phyloP scores from a whole-genome alignment of 345 rosid species.

The Mercurialis annua region DNA sequence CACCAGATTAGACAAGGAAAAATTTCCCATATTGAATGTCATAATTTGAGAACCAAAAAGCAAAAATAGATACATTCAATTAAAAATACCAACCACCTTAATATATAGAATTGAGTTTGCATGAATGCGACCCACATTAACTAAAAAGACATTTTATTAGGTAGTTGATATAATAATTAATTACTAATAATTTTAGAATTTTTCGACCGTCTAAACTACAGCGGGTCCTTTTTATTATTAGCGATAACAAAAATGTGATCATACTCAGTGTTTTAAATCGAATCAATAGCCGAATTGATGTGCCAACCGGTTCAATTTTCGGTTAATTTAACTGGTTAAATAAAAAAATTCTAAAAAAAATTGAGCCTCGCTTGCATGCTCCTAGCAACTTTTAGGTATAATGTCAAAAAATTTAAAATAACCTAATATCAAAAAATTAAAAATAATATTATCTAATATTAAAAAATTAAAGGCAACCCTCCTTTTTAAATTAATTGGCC shows the following conservation, averaged over 20 bases:
- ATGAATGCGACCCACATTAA: slow-evolving; percentile 34
- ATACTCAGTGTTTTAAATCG: no score
- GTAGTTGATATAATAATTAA: slow-evolving; percentile 19
- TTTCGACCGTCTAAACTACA: slow-evolving; percentile 14
- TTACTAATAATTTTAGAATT: slow-evolving; percentile 12
- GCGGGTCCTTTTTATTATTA: slow-evolving; percentile 27
- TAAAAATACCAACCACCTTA: slow-evolving; percentile 5
- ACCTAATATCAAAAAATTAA: no score
- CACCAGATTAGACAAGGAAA: not conserved
- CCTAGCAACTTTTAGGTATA: no score
- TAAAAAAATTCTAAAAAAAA: no score
- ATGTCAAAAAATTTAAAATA: no score
- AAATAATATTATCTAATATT: no score
- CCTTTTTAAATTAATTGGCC: no score
- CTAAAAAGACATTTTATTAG: slow-evolving; percentile 9
- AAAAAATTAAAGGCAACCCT: no score
- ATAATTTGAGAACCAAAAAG: not conserved
- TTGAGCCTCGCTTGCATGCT: no score
- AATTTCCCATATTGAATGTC: not conserved
- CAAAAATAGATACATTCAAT: not conserved
- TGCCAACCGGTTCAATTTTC: no score
- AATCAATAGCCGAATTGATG: no score
- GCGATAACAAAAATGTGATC: slow-evolving; percentile 13
- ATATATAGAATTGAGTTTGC: not conserved
- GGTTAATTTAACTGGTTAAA: no score